Percentiles rank a stretch among this genome's conserved stretches.
Conservation (phyloP, 2,329 filamentous ascomycete genomes). For the Phoma sp. region DNA sequence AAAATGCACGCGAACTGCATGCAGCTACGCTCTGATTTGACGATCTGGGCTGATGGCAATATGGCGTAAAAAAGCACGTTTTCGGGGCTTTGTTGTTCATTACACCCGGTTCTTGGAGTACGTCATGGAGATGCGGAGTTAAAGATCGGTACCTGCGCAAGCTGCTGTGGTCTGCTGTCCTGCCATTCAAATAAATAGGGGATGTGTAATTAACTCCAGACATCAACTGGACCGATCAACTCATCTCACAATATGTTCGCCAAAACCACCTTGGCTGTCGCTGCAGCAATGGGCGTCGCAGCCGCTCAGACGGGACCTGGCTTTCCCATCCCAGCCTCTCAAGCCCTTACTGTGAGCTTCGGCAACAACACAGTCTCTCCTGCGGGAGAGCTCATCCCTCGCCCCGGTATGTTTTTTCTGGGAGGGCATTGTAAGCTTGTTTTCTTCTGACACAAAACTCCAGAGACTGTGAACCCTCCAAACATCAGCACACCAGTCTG, state of each 20-base stretch:
- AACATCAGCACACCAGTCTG: constrained; percentile 31
- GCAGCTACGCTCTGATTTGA: too few species aligned
- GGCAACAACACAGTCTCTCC: constrained; percentile 42
- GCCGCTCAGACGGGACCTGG: constrained; percentile 36
- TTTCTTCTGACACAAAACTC: background rate
- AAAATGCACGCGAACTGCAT: too few species aligned
- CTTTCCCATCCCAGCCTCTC: constrained; percentile 33
- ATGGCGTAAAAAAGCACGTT: too few species aligned
- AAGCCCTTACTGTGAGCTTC: constrained; percentile 33
- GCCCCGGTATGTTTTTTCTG: constrained; percentile 29
- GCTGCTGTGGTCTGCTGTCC: background rate
- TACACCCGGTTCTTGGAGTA: background rate
- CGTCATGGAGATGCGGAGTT: background rate
- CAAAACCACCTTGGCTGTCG: constrained; percentile 19
- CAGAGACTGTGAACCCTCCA: constrained; percentile 35
- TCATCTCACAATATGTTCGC: constrained; percentile 19
- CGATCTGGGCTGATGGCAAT: too few species aligned
- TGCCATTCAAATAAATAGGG: background rate
- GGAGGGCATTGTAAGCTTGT: background rate
- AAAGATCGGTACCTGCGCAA: background rate
- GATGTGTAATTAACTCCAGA: background rate
- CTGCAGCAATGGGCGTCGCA: constrained; percentile 20
- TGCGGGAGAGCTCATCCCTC: constrained; percentile 41
- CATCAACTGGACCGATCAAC: background rate
- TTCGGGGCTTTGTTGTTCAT: too few species aligned